Base-by-base conservation (phyloP, 2,329 filamentous ascomycete species). In the Trichoderma oligosporum region DNA sequence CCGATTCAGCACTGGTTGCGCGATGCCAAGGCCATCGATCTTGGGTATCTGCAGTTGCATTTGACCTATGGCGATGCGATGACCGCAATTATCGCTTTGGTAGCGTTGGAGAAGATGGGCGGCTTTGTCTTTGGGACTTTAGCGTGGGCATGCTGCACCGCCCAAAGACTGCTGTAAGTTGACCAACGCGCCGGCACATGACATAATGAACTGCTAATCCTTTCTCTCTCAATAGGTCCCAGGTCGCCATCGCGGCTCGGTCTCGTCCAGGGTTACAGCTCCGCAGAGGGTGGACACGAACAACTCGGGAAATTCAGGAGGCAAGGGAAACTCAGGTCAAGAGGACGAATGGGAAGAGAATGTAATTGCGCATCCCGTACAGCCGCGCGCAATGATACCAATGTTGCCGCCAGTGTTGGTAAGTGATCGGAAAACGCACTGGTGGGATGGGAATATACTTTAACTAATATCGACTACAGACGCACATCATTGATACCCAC, bases 31-130 rank as follows among this genome's bases (percentile, higher is more conserved):
- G 94, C 3, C 94, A 99, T 73, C 88, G 95, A 62, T 96, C 91
- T 4, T 99, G 91, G 91, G 92, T 99, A 0, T 91, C 91, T 3
- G 85, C 87, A 14, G 90, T 99, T 36, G 90, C 91, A 3, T 99
- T 97, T 70, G 94, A 99, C 70, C 91, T 91, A 0, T 99, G 94
- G 94, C 83, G 92, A 61, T 99, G 94, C 68, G 94, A 99, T 68
- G 91, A 96, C 69, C 85, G 88, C 65, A 97, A 91, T 66, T 99
- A 99, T 73, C 84, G 94, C 1, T 96, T 99, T 66, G 94, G 94
- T 27, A 96, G 91, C 66, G 93, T 99, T 1, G 94, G 93, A 12
- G 93, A 97, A 69, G 94, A 99, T 70, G 90, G 92, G 65, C 82
- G 91, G 57, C 77, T 99, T 16, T 83, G 96, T 59, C 77, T 99